Evolutionary conservation across 306 rosid genomes (phyloP).

Genomic region (Cucurbita pepo): DNA sequence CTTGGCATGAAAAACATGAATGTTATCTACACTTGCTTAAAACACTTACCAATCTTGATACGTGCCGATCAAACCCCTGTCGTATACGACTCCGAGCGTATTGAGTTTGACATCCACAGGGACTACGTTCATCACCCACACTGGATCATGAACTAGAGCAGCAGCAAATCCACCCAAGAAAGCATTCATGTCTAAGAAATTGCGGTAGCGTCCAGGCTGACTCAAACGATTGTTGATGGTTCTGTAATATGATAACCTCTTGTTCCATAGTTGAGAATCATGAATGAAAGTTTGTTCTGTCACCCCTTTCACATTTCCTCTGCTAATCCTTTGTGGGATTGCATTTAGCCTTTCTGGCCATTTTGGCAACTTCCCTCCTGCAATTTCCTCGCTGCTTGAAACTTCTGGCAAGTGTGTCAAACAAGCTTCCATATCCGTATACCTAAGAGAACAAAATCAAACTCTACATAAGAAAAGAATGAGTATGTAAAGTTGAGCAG

Average conservation of each 20-base stretch:
- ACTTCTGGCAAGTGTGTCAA: constrained; percentile 61
- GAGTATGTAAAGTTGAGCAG: neutral
- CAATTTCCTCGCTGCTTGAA: constrained; percentile 25
- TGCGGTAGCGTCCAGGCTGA: constrained; percentile 52
- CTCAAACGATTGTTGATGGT: constrained; percentile 33
- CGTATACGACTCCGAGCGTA: constrained; percentile 61
- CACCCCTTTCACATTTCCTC: constrained; percentile 39
- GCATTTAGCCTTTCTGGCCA: constrained; percentile 60
- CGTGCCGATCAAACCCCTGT: constrained; percentile 65
- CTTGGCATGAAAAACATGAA: neutral
- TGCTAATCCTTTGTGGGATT: constrained; percentile 52
- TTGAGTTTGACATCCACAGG: constrained; percentile 42
- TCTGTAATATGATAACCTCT: constrained; percentile 45
- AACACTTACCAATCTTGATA: constrained; percentile 56
- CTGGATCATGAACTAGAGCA: constrained; percentile 38
- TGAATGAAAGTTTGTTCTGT: constrained; percentile 23
- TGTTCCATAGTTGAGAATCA: constrained; percentile 47
- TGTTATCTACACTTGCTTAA: neutral
- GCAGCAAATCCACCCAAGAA: constrained; percentile 76
- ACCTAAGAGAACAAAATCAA: constrained; percentile 24
- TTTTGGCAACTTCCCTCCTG: constrained; percentile 46
- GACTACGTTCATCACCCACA: constrained; percentile 88
- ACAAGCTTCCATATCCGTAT: constrained; percentile 54
- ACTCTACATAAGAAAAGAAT: neutral
- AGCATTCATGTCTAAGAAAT: constrained; percentile 75